These are phyloP conservation scores for Trichosporon coremiiforme DNA, from an alignment of 1,284 basidiomycete genomes.

Conservation along the genomic window DNA sequence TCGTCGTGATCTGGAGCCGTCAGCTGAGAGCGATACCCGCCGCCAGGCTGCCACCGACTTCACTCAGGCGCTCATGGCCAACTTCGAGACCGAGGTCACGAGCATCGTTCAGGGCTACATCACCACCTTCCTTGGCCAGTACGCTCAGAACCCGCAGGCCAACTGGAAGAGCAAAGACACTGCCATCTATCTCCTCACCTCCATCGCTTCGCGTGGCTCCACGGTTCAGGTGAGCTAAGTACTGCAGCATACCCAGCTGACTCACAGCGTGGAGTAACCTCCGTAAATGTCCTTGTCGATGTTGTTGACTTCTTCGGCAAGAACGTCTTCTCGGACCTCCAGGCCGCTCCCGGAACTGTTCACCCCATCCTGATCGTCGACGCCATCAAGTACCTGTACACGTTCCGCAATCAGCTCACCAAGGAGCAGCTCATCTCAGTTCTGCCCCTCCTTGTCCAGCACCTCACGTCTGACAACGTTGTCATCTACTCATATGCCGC, in stretches of 20 bases:
- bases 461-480: constrained; percentile 78
- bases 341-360: constrained; percentile 67
- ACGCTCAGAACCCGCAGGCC: constrained; percentile 63
- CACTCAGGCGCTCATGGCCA: constrained; percentile 79
- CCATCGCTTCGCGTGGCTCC: constrained; percentile 83
- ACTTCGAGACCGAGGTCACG: constrained; percentile 79
- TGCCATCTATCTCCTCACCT: constrained; percentile 88
- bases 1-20: constrained; percentile 71
- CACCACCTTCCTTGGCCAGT: constrained; percentile 67
- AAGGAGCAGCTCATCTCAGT: constrained; percentile 93
- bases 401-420: constrained; percentile 94
- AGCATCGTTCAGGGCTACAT: constrained; percentile 84
- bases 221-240: constrained; percentile 68
- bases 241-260: constrained; percentile 7
- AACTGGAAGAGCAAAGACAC: constrained; percentile 96
- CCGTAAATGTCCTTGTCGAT: constrained; percentile 87
- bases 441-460: constrained; percentile 81
- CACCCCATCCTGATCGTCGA: constrained; percentile 94
- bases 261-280: constrained; percentile 81
- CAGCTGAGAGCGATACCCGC: constrained; percentile 68
- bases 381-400: constrained; percentile 89
- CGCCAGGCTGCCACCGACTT: constrained; percentile 92
- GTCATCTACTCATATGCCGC: constrained; percentile 68
- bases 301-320: constrained; percentile 93
- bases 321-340: constrained; percentile 84